These are phyloP conservation scores for Chlorencoelia australis DNA, from an alignment of 2,329 filamentous ascomycete genomes.

Conservation along the genomic window DNA sequence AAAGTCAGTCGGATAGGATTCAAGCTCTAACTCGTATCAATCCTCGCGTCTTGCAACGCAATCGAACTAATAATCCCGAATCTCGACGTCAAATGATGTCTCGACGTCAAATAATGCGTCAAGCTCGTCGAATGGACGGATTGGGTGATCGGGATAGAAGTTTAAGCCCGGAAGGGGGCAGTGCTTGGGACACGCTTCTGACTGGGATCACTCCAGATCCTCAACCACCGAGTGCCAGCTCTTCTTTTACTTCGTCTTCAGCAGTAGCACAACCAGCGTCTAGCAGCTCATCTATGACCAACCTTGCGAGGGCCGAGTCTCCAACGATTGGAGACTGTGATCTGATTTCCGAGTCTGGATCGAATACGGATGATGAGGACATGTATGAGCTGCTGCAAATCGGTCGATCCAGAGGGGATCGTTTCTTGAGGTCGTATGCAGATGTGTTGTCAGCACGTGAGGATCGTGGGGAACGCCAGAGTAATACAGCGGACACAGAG, in stretches of 20 bases:
- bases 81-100: too few relatives aligned
- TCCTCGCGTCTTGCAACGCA: too few relatives aligned
- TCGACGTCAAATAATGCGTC: constrained; percentile 8
- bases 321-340: constrained; percentile 21
- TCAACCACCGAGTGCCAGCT: constrained; percentile 67
- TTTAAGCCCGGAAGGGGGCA: constrained; percentile 56
- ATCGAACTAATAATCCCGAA: too few relatives aligned
- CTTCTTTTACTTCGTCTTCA: constrained; percentile 53
- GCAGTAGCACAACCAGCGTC: constrained; percentile 17
- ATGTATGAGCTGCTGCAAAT: constrained; percentile 15
- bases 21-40: too few relatives aligned
- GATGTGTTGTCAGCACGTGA: constrained; percentile 22
- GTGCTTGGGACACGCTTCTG: constrained; percentile 70
- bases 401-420: constrained; percentile 4
- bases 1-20: too few relatives aligned
- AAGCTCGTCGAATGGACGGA: constrained; percentile 45
- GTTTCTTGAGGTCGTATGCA: constrained; percentile 20
- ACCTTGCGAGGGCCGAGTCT: constrained; percentile 12
- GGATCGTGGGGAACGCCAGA: constrained; percentile 27
- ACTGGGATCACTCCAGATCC: constrained; percentile 74
- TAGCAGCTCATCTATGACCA: constrained; percentile 22
- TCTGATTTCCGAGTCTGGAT: constrained; percentile 17
- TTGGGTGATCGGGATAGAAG: constrained; percentile 79
- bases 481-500: constrained; percentile 20
- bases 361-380: constrained; percentile 29